Conservation (phyloP, 2,329 filamentous ascomycete genomes). For the Stagonosporopsis vannaccii region DNA sequence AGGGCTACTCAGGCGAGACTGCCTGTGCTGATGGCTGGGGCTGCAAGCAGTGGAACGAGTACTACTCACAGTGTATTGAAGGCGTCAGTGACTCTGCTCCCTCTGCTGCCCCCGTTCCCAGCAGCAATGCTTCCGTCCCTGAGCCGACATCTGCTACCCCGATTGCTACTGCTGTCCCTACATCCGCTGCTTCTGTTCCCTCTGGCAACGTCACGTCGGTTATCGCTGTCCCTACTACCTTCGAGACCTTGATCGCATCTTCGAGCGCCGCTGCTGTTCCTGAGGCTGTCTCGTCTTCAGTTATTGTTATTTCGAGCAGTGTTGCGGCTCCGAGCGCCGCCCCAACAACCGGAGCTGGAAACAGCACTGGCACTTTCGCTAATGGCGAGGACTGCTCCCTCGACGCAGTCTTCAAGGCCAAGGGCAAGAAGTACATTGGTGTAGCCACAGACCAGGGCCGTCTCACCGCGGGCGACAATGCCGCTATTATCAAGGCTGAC, state of each 20-base stretch:
- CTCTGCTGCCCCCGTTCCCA: conserved; percentile 19
- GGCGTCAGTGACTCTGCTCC: conserved; percentile 15
- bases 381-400: conserved; percentile 47
- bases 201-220: conserved; percentile 19
- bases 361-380: conserved; percentile 16
- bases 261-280: conserved; percentile 6
- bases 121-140: conserved; percentile 8
- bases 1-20: conserved; percentile 50
- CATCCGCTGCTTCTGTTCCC: conserved; percentile 9
- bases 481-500: conserved; percentile 64
- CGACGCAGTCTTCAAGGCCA: conserved; percentile 64
- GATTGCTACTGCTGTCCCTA: neutral
- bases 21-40: conserved; percentile 49
- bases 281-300: conserved; percentile 2
- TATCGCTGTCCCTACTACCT: conserved; percentile 9
- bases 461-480: conserved; percentile 58
- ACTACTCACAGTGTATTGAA: conserved; percentile 55
- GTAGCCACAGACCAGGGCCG: conserved; percentile 63
- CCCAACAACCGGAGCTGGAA: conserved; percentile 14
- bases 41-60: conserved; percentile 54
- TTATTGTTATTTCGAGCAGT: conserved; percentile 12
- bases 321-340: conserved; percentile 19
- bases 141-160: conserved; percentile 6
- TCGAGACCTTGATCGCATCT: conserved; percentile 7
- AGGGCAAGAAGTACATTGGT: conserved; percentile 72